Conservation (phyloP, 805 yeast species). For the Metschnikowia chrysomelidarum region DNA sequence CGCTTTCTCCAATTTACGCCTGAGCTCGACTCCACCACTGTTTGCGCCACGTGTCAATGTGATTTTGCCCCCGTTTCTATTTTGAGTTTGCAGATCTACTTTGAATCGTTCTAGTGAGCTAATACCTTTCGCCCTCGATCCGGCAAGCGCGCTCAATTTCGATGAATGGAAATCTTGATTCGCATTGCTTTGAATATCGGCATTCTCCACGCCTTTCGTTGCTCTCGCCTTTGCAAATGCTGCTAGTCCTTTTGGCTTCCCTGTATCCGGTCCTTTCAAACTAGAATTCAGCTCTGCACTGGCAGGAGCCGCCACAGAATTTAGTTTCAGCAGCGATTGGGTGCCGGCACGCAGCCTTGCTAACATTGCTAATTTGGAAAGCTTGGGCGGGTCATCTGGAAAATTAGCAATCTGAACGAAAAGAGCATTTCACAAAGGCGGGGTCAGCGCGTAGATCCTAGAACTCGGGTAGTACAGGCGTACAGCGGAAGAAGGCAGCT, state of each 20-base stretch:
- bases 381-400: constrained; percentile 16
- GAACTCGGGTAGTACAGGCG: constrained; percentile 8
- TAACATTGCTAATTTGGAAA: constrained; percentile 19
- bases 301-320: too few relatives aligned
- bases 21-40: constrained; percentile 7
- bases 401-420: constrained; percentile 19
- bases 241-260: constrained; percentile 2
- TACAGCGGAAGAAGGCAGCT: background rate
- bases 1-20: constrained; percentile 6
- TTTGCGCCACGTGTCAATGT: constrained; percentile 4
- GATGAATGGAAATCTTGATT: background rate
- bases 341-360: constrained; percentile 15
- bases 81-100: background rate
- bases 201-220: background rate
- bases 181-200: background rate
- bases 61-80: background rate
- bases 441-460: constrained; percentile 2
- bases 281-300: too few relatives aligned
- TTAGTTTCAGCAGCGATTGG: too few relatives aligned
- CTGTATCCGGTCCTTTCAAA: background rate
- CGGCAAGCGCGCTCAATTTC: constrained; percentile 5
- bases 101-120: constrained; percentile 3
- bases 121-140: background rate
- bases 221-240: constrained; percentile 5
- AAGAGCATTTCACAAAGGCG: too few relatives aligned